Evolutionary conservation across 345 rosid species (phyloP), one percentile per base, ranked within the genome.

Genomic region (Linum usitatissimum): DNA sequence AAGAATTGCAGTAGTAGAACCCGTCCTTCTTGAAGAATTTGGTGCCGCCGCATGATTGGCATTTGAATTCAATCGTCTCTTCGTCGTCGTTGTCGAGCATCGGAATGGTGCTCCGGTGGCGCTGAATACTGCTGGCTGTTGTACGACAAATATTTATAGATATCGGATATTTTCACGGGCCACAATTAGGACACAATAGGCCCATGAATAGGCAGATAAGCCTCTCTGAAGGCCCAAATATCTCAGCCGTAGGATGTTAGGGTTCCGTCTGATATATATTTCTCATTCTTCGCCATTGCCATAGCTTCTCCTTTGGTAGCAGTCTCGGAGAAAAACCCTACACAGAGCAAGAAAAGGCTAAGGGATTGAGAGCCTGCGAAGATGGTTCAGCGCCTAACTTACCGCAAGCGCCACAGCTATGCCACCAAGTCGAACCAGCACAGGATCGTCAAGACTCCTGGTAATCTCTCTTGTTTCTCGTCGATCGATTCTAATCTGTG

Each of bases 401-500:
- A 57, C 10, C 60, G 60, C 15, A 57, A 57, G 34, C 28, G 60
- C 15, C 60, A 57, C 31, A 57, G 60, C 60, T 57, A 57, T 57
- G 60, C 60, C 60, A 57, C 60, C 31, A 57, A 57, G 31, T 57
- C 60, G 3, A 57, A 57, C 31, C 60, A 57, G 34, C 60, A 57
- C 60, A 9, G 60, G 60, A 30, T 57, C 34, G 60, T 57, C 60
- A 57, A 57, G 21, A 57, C 60, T 30, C 60, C 60, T 57, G 60
- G 60, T 57, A 57, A 57, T 45, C 51, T 15, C 51, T 34, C 38
- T 34, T 45, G 17, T 10, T 45, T 45, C 51, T 15, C 2, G 51
- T 1, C 4, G 17, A 45, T 15, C 15, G 17, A 6, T 10, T 4
- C 10, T 45, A 10, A 3, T 45, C 51, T 12, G 14, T 10, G 3